These are phyloP conservation scores for Cladorrhinum samala DNA, from an alignment of 495 filamentous ascomycete genomes.

Conservation along the genomic window DNA sequence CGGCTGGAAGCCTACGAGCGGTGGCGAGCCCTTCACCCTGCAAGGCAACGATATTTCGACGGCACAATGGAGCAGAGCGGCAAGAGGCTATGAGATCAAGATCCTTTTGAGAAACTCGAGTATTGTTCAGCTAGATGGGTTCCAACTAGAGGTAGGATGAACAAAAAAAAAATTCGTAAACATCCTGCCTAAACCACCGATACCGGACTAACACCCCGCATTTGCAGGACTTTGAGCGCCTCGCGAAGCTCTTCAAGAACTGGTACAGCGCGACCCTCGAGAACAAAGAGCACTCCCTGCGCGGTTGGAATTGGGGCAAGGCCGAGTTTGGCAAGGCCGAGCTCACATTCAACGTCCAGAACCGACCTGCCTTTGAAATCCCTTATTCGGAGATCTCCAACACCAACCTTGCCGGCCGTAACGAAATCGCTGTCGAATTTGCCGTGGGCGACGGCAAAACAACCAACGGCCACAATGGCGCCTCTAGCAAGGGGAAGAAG, in stretches of 20 bases:
- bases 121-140: constrained; percentile 91
- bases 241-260: constrained; percentile 85
- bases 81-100: constrained; percentile 89
- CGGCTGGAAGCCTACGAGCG: constrained; percentile 85
- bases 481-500: constrained; percentile 77
- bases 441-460: constrained; percentile 60
- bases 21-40: constrained; percentile 87
- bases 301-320: constrained; percentile 99
- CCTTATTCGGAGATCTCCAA: constrained; percentile 97
- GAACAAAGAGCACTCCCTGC: constrained; percentile 84
- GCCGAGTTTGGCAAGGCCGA: constrained; percentile 94
- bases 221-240: constrained; percentile 78
- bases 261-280: constrained; percentile 95
- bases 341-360: constrained; percentile 92
- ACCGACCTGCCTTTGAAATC: constrained; percentile 93
- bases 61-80: constrained; percentile 93
- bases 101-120: constrained; percentile 74
- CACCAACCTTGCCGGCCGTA: constrained; percentile 94
- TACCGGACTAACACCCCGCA: constrained; percentile 7
- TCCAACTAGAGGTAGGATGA: constrained; percentile 70
- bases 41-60: constrained; percentile 71
- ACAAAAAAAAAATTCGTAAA: too few species aligned
- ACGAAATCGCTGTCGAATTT: constrained; percentile 96
- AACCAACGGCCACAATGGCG: constrained; percentile 67
- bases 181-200: too few species aligned